Percentiles rank a stretch among this genome's conserved stretches.
Evolutionary conservation across 768 basidiomycete genomes (phyloP).

Genomic region (Phanerochaete sordida): DNA sequence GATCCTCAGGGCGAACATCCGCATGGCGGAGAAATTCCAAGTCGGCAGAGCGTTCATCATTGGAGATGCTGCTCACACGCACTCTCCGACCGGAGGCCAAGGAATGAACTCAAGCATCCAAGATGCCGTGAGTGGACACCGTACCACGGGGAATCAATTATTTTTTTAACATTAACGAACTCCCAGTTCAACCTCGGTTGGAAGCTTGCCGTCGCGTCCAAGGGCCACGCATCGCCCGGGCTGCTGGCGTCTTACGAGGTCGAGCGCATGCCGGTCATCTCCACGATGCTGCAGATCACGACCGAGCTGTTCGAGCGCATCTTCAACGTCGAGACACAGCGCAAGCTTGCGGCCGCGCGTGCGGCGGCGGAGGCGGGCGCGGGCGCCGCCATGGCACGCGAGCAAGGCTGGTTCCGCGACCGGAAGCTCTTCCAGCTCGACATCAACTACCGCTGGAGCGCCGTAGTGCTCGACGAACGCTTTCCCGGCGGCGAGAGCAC

Average conservation of each 20-base stretch:
- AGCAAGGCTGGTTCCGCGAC: background rate
- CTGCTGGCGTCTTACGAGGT: slow-evolving; percentile 25
- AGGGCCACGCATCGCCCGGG: slow-evolving; percentile 19
- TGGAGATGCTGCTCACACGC: slow-evolving; percentile 12
- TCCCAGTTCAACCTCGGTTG: slow-evolving; percentile 27
- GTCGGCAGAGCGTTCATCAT: slow-evolving; percentile 6
- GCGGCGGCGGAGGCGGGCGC: background rate
- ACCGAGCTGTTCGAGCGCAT: slow-evolving; percentile 6
- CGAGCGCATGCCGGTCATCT: slow-evolving; percentile 29
- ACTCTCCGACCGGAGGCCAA: slow-evolving; percentile 14
- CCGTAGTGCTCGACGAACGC: slow-evolving; percentile 38
- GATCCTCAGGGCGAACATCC: slow-evolving; percentile 6
- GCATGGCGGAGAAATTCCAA: slow-evolving; percentile 11
- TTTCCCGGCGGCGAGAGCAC: background rate
- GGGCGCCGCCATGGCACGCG: background rate
- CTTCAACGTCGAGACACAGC: background rate
- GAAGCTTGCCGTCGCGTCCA: slow-evolving; percentile 28
- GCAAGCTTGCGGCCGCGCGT: background rate
- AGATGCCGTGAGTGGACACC: slow-evolving; percentile 18
- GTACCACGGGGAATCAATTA: background rate
- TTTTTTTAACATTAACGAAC: background rate
- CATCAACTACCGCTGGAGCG: slow-evolving; percentile 48
- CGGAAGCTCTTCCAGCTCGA: slow-evolving; percentile 36
- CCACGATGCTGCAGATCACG: slow-evolving; percentile 25
- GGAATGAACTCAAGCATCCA: slow-evolving; percentile 17